A percentile compares a stretch with the other conserved stretches of the same genome.
Evolutionary conservation across 805 yeast species (phyloP).

Genomic region (Barnettozyma sucrosica): DNA sequence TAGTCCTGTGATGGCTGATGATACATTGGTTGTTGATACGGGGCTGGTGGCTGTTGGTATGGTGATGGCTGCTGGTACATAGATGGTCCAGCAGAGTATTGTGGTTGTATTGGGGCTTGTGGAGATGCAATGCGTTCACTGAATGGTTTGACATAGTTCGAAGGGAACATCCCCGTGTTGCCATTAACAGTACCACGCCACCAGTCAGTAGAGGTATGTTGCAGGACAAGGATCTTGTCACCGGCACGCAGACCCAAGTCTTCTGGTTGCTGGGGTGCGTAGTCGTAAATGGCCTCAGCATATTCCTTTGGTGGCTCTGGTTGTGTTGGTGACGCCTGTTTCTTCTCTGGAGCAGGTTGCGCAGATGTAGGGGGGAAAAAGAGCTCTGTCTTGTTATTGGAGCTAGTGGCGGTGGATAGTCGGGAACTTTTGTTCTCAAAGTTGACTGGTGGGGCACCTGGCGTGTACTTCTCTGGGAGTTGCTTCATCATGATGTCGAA

Average conservation of each 20-base stretch:
- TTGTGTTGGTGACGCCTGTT: slow-evolving; percentile 16
- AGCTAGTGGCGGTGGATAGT: background rate
- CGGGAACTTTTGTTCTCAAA: slow-evolving; percentile 15
- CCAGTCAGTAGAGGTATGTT: slow-evolving; percentile 82
- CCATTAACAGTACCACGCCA: slow-evolving; percentile 71
- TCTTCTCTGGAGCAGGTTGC: background rate
- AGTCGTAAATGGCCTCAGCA: slow-evolving; percentile 71
- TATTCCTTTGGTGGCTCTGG: slow-evolving; percentile 28
- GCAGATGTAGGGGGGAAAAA: background rate
- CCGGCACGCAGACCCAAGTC: slow-evolving; percentile 66
- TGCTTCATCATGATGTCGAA: slow-evolving; percentile 43
- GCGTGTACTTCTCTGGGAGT: slow-evolving; percentile 53
- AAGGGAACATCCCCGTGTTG: slow-evolving; percentile 78
- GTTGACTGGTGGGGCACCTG: slow-evolving; percentile 46
- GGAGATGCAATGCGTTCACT: slow-evolving; percentile 7
- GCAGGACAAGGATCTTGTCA: slow-evolving; percentile 62
- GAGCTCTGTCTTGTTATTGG: background rate
- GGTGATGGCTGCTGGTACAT: slow-evolving; percentile 15
- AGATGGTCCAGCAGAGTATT: slow-evolving; percentile 12
- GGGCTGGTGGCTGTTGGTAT: slow-evolving; percentile 41
- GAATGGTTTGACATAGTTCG: slow-evolving; percentile 62
- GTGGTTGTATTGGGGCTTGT: slow-evolving; percentile 6
- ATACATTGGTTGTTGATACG: slow-evolving; percentile 28
- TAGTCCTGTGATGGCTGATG: slow-evolving; percentile 25
- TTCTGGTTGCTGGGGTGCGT: slow-evolving; percentile 64